Percentiles rank a stretch among this genome's conserved stretches.
Conservation (phyloP, 495 filamentous ascomycete genomes). For the Hyaloscypha variabilis region DNA sequence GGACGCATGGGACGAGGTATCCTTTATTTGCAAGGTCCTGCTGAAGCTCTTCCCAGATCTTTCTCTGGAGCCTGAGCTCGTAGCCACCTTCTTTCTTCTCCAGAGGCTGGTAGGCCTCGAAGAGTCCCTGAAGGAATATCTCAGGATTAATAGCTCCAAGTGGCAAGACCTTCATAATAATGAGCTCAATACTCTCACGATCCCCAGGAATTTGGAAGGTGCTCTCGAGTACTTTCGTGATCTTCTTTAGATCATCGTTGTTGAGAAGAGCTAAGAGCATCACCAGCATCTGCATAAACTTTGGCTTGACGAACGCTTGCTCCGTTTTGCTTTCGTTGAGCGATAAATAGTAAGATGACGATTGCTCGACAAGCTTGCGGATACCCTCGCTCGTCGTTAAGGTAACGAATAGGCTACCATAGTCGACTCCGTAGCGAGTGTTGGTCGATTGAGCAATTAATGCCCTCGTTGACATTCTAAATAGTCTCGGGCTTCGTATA, state of each 20-base stretch:
- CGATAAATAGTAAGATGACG: constrained; percentile 39
- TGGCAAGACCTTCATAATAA: constrained; percentile 27
- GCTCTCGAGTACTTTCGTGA: constrained; percentile 36
- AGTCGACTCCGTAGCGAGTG: constrained; percentile 40
- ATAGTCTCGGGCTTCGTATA: constrained; percentile 38
- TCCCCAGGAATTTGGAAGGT: constrained; percentile 38
- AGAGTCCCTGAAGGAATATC: constrained; percentile 29
- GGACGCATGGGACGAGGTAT: constrained; percentile 1
- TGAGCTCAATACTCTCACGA: constrained; percentile 34
- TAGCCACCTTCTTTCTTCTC: constrained; percentile 1
- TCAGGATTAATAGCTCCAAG: constrained; percentile 39
- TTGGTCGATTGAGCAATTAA: constrained; percentile 39
- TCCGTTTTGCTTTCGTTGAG: constrained; percentile 29
- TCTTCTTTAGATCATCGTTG: constrained; percentile 35
- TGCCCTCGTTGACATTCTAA: constrained; percentile 38
- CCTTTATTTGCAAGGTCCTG: constrained; percentile 10
- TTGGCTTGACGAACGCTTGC: constrained; percentile 36
- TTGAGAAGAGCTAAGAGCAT: constrained; percentile 40
- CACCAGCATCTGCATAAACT: constrained; percentile 43
- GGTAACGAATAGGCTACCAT: constrained; percentile 36
- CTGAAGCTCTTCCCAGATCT: constrained; percentile 10
- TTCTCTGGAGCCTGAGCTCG: constrained; percentile 5
- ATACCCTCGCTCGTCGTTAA: constrained; percentile 42
- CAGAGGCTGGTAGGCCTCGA: background rate
- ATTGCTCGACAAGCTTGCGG: constrained; percentile 36